phyloP scores from a whole-genome alignment of 768 basidiomycete species.

The Rhodotorula graminis region DNA sequence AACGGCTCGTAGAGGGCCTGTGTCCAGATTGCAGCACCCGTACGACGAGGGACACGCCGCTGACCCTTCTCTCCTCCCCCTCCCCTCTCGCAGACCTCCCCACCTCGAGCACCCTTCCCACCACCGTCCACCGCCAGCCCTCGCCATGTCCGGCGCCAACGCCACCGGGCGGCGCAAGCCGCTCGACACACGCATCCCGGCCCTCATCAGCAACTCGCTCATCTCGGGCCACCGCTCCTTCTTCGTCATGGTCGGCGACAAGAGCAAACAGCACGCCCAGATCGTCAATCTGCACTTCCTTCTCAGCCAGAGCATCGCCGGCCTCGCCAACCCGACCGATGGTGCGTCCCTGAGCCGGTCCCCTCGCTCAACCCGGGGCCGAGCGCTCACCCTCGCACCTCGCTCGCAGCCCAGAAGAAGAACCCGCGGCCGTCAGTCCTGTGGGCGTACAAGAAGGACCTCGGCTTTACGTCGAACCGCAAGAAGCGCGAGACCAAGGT shows the following conservation, averaged over 20 bases:
- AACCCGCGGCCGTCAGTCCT: conserved; percentile 60
- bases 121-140: no score
- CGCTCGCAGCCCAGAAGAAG: conserved; percentile 36
- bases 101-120: not conserved
- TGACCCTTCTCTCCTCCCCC: not conserved
- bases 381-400: not conserved
- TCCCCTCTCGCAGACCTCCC: not conserved
- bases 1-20: no score
- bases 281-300: conserved; percentile 94
- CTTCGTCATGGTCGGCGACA: conserved; percentile 93
- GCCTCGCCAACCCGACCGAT: conserved; percentile 35
- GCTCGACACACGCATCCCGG: conserved; percentile 34
- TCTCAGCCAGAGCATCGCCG: conserved; percentile 66
- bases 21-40: not conserved
- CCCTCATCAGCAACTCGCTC: conserved; percentile 30
- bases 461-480: conserved; percentile 93
- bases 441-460: conserved; percentile 99
- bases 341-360: conserved; percentile 6
- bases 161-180: conserved; percentile 20
- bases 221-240: conserved; percentile 67
- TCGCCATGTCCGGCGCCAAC: conserved; percentile 25
- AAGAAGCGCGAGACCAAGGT: conserved; percentile 97
- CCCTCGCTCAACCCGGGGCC: not conserved
- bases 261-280: conserved; percentile 82
- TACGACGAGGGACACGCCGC: not conserved